These are phyloP conservation scores for Alliaria petiolata DNA, from an alignment of 345 rosid genomes.

Conservation along the genomic window DNA sequence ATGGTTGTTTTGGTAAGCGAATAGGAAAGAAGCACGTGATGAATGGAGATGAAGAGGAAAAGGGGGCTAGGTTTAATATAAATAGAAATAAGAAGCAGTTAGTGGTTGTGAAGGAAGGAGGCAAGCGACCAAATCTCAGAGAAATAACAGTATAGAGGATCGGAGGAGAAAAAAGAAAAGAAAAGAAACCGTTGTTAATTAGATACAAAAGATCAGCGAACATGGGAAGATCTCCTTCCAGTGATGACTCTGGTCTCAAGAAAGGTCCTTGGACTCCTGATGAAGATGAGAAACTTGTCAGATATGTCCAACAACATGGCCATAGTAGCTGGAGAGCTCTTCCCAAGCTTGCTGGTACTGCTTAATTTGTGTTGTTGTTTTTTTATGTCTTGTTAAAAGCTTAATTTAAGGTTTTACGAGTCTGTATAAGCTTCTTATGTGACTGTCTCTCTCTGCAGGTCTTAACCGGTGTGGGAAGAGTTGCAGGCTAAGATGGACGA, in stretches of 20 bases:
- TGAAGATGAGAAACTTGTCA: conserved; percentile 69
- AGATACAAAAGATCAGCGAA: conserved; percentile 12
- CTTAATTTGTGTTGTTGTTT: neutral
- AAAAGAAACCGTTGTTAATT: conserved; percentile 16
- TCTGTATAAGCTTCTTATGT: too few relatives aligned
- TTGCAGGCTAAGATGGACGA: conserved; percentile 83
- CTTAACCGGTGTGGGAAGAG: conserved; percentile 86
- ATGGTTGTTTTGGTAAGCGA: conserved; percentile 33
- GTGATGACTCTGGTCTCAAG: conserved; percentile 69
- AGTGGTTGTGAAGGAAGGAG: conserved; percentile 55
- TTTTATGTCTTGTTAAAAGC: neutral
- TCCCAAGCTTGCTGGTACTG: conserved; percentile 69
- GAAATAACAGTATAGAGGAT: neutral
- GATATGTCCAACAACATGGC: conserved; percentile 60
- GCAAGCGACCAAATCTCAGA: conserved; percentile 38
- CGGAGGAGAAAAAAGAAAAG: neutral
- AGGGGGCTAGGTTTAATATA: conserved; percentile 44
- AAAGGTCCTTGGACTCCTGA: conserved; percentile 95
- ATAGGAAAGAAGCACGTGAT: conserved; percentile 31
- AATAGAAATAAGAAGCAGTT: conserved; percentile 42
- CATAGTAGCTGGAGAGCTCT: conserved; percentile 96
- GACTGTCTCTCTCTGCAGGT: conserved; percentile 30
- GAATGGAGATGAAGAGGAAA: conserved; percentile 26
- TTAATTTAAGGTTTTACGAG: neutral
- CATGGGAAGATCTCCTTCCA: conserved; percentile 66